Percentiles rank a stretch among this genome's conserved stretches.
Conservation (phyloP, 768 basidiomycete genomes). For the Leucosporidium creatinivorum region DNA sequence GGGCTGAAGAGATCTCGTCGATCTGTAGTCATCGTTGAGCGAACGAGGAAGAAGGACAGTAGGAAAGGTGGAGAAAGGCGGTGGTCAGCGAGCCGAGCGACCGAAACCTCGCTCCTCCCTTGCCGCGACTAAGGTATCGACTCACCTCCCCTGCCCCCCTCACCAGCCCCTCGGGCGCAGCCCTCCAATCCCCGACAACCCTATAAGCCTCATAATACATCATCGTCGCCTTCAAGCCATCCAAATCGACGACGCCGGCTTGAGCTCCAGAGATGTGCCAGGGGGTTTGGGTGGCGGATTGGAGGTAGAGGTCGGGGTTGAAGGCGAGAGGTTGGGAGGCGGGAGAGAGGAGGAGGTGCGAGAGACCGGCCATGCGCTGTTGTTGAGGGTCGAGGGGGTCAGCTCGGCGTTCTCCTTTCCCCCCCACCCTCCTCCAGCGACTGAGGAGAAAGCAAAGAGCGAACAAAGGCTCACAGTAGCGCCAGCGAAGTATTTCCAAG, state of each 20-base stretch:
- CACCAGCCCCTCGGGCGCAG: conserved; percentile 38
- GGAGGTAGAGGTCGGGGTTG: conserved; percentile 36
- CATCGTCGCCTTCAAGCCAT: conserved; percentile 40
- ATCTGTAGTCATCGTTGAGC: neutral
- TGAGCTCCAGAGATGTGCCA: conserved; percentile 4
- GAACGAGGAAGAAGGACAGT: too few relatives aligned
- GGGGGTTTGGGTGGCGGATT: conserved; percentile 34
- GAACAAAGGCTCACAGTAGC: conserved; percentile 58
- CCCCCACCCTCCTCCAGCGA: neutral
- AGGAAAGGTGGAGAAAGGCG: too few relatives aligned
- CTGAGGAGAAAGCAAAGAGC: neutral
- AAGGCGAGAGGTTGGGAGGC: conserved; percentile 18
- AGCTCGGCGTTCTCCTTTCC: too few relatives aligned
- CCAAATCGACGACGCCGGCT: conserved; percentile 37
- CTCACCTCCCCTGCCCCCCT: conserved; percentile 40
- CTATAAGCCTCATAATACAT: conserved; percentile 43
- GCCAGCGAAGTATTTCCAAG: conserved; percentile 46
- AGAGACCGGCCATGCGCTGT: conserved; percentile 61
- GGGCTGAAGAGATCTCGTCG: conserved; percentile 44
- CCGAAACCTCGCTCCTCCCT: too few relatives aligned
- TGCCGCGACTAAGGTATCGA: too few relatives aligned
- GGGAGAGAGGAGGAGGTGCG: conserved; percentile 46
- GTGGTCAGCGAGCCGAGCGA: too few relatives aligned
- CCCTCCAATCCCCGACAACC: conserved; percentile 36
- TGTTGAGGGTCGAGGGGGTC: too few relatives aligned